Evolutionary conservation across 441 rosid species (phyloP), one percentile per base, ranked within the genome.

Genomic region (Bruguiera hainesii): DNA sequence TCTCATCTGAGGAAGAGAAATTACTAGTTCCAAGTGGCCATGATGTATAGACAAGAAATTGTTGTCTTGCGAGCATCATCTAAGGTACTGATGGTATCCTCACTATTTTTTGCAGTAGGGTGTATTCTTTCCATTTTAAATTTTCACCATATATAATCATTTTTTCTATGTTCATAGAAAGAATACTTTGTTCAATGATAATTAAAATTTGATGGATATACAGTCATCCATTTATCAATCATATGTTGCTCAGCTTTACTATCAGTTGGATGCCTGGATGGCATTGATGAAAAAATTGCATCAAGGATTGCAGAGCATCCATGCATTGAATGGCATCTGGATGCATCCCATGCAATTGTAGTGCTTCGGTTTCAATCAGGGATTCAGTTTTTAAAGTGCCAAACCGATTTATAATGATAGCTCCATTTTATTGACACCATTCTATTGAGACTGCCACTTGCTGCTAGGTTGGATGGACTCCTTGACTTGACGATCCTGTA

Each of bases 1-100:
- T 67, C 68, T 33, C 69, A 31, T 72, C 37, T 16, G 97, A 90
- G 72, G 91, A 78, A 65, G 81, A 83, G 67, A 86, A 86, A 70
- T 75, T 90, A 61, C 85, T 93, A 29, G 68, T 57, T 46, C 70
- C 87, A 15, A 84, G 67, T 61, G 67, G 64, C 73, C 79, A 79
- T 61, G 70, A 73, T 79, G 87, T 89, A 76, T 89, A 84, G 78
- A 76, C 67, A 21, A 57, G 74, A 72, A 20, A 66, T 19, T 46
- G 21, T 31, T 61, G 7, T 62, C 60, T 37, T n/a, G 60, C 56
- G 18, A 46, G 61, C 71, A n/a, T n/a, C 61, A 66, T 29, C 64
- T 35, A 58, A 70, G 60, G 70, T 35, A 26, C 42, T 29, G 56
- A 67, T 56, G 30, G 57, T 69, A 56, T 61, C 69, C 72, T 73